Conservation (phyloP, 176 grass and related monocot genomes). For the Zoysia pacifica region DNA sequence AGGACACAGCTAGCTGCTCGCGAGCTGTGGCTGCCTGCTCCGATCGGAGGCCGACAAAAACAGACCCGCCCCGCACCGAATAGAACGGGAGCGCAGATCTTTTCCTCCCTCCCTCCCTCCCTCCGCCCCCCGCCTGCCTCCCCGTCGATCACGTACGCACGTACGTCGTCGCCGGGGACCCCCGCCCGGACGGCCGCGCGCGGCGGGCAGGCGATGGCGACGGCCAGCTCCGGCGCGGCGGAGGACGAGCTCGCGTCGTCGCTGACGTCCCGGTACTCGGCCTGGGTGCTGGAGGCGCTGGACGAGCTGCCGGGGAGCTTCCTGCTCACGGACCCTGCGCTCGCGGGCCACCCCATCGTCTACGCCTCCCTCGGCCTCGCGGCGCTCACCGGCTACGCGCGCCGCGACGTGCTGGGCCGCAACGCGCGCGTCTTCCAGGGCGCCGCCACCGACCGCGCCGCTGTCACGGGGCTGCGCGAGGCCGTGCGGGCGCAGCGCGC, state of each 20-base stretch:
- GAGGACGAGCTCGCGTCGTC: constrained; percentile 36
- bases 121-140: not conserved
- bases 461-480: constrained; percentile 67
- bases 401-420: constrained; percentile 67
- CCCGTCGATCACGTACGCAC: constrained; percentile 21
- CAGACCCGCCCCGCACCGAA: not conserved
- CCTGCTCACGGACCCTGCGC: constrained; percentile 81
- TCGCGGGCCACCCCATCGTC: constrained; percentile 88
- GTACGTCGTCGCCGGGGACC: not conserved
- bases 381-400: constrained; percentile 59
- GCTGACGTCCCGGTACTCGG: constrained; percentile 81
- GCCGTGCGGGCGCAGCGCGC: constrained; percentile 61
- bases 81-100: constrained; percentile 36
- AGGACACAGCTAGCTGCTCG: not conserved
- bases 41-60: not conserved
- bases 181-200: not conserved
- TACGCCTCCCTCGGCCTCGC: constrained; percentile 73
- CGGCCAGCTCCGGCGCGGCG: constrained; percentile 31
- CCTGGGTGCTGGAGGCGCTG: constrained; percentile 75
- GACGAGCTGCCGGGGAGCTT: constrained; percentile 75
- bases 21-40: not conserved
- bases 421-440: constrained; percentile 89
- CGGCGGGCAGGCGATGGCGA: constrained; percentile 1
- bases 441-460: constrained; percentile 66
- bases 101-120: not conserved